Conservation (phyloP, 2,329 filamentous ascomycete species). For the Penicillium sp. region DNA sequence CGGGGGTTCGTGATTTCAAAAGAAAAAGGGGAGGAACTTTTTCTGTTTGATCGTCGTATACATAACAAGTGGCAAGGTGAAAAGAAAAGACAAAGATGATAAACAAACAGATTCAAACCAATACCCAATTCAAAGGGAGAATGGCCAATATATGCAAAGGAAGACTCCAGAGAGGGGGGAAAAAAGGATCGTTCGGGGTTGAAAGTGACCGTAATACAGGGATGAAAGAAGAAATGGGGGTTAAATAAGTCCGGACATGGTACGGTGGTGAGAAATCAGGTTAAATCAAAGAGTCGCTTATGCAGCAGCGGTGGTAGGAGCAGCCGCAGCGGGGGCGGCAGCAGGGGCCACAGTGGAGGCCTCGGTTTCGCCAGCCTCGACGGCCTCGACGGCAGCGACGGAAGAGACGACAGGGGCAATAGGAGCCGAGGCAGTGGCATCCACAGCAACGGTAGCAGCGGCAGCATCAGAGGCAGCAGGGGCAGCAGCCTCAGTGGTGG, state of each 20-base stretch:
- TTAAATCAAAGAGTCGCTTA: constrained; percentile 29
- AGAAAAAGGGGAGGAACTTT: constrained; percentile 14
- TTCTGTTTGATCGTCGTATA: constrained; percentile 46
- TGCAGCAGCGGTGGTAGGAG: constrained; percentile 47
- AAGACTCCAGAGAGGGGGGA: constrained; percentile 25
- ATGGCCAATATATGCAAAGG: constrained; percentile 40
- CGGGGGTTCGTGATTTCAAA: constrained; percentile 37
- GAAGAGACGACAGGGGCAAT: constrained; percentile 32
- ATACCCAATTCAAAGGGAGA: constrained; percentile 14
- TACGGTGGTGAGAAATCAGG: constrained; percentile 14
- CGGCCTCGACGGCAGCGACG: constrained; percentile 33
- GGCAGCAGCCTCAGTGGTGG: constrained; percentile 63
- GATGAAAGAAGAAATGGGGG: constrained; percentile 20
- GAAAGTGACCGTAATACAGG: constrained; percentile 35
- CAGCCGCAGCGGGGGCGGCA: constrained; percentile 28
- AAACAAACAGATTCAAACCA: constrained; percentile 21
- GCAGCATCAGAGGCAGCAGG: constrained; percentile 41
- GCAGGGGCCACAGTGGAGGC: constrained; percentile 34
- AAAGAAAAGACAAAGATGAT: constrained; percentile 15
- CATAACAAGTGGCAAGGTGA: constrained; percentile 35
- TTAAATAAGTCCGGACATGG: constrained; percentile 19
- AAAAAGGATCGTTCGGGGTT: constrained; percentile 22
- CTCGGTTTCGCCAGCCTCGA: constrained; percentile 39
- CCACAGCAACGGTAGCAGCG: constrained; percentile 27
- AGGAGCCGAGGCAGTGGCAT: constrained; percentile 24